Base-by-base conservation (phyloP, 2,329 filamentous ascomycete species). In the Seiridium unicorne region DNA sequence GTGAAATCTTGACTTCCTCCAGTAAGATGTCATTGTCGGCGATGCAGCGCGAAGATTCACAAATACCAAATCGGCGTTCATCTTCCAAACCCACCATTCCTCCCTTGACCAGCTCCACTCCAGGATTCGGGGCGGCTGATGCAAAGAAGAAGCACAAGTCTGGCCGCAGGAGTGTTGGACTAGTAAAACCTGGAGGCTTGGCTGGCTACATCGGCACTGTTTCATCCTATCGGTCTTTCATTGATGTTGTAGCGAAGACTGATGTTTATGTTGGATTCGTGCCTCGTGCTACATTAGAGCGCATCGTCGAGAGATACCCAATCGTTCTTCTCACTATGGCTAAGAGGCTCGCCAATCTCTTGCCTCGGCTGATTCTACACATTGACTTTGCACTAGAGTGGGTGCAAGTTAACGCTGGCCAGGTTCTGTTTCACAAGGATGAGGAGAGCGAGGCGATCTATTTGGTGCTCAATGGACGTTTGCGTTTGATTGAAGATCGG, bases 381-480 rank as follows among this genome's bases (percentile, higher is more conserved):
- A 98, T 99, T 64, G 95, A 99, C 74, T 99, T 99, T 76, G 95
- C 95, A 3, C 81, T 99, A 18, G 96, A 99, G 78, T 99, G 96
- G 95, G 89, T 97, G 3, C 96, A 99, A 71, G 93, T 99, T 62
- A 93, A 92, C 74, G 92, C 95, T 3, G 93, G 95, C 0, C 93
- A 99, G 71, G 91, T 97, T 8, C 91, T 99, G 42, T 97, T 96
- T 72, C 92, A 96, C 65, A 91, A 96, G 74, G 89, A 89, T 2
- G 93, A 99, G 65, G 95, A 98, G 65, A 99, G 95, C 69, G 95
- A 99, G 74, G 94, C 96, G 1, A 99, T 99, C 46, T 99, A 98
- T 69, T 93, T 99, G 62, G 95, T 99, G 1, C 83, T 99, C 13
- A 99, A 99, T 67, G 95, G 95, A 8, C 90, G 95, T 13, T 77